Evolutionary conservation across 2,329 filamentous ascomycete genomes (phyloP).

Genomic region (Fonsecaea nubica): DNA sequence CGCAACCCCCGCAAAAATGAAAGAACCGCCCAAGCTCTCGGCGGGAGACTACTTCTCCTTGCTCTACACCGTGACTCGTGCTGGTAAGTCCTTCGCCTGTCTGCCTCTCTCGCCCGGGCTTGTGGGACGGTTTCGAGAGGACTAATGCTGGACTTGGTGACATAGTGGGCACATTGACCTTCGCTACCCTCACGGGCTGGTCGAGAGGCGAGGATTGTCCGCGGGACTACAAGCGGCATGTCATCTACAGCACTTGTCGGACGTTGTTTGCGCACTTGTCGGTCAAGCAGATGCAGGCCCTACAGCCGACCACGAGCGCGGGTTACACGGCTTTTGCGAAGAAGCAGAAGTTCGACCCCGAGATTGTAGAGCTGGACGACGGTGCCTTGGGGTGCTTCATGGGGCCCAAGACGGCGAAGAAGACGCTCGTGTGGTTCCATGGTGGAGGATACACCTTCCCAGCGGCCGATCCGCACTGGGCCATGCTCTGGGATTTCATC

Average conservation of each 20-base stretch:
- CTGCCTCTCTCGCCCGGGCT: background rate
- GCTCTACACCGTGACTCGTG: background rate
- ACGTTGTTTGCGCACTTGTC: conserved; percentile 9
- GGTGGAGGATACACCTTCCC: conserved; percentile 33
- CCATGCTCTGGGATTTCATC: conserved; percentile 23
- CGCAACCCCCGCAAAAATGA: background rate
- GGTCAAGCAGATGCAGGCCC: conserved; percentile 21
- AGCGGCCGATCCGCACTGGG: conserved; percentile 28
- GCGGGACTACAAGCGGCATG: conserved; percentile 23
- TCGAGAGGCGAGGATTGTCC: conserved; percentile 23
- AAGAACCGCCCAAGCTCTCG: conserved; percentile 9
- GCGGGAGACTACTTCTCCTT: conserved; percentile 14
- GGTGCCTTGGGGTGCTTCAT: conserved; percentile 29
- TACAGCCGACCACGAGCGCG: conserved; percentile 20
- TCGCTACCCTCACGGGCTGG: conserved; percentile 26
- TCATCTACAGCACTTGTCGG: conserved; percentile 23
- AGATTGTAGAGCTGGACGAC: conserved; percentile 31
- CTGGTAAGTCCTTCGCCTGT: background rate
- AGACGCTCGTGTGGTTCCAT: conserved; percentile 35
- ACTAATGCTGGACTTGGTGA: background rate
- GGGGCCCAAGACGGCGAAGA: conserved; percentile 27
- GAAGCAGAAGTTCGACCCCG: conserved; percentile 27
- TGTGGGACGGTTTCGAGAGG: background rate
- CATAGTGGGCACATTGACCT: conserved; percentile 23
- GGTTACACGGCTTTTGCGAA: conserved; percentile 26